Percentiles rank a stretch among this genome's conserved stretches.
Evolutionary conservation across 768 basidiomycete species (phyloP).

Genomic region (Fomitopsis pulvina): DNA sequence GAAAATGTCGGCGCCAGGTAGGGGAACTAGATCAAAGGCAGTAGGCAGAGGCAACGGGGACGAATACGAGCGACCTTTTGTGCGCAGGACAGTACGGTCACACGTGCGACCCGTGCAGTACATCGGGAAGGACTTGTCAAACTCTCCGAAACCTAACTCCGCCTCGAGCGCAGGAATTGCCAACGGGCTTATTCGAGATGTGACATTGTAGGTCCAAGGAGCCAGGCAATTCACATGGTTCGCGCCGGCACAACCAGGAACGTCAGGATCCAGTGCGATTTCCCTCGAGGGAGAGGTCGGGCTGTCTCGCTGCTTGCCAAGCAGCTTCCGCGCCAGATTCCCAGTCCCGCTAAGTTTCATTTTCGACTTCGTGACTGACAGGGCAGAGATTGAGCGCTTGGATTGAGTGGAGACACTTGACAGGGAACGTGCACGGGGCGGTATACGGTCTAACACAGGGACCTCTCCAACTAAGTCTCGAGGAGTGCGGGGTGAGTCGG

Average conservation of each 20-base stretch:
- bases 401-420: constrained; percentile 46
- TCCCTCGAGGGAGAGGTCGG: constrained; percentile 4
- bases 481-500: neutral
- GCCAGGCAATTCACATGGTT: constrained; percentile 31
- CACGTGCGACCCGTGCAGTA: constrained; percentile 14
- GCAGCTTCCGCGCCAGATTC: constrained; percentile 50
- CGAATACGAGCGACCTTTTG: constrained; percentile 57
- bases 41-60: constrained; percentile 53
- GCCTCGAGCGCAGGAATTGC: constrained; percentile 17
- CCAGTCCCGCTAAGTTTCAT: constrained; percentile 37
- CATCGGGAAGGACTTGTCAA: constrained; percentile 15
- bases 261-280: constrained; percentile 4
- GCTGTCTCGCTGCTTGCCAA: constrained; percentile 33
- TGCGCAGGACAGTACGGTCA: constrained; percentile 25
- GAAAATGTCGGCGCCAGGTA: constrained; percentile 42
- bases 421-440: constrained; percentile 48
- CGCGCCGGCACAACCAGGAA: constrained; percentile 13
- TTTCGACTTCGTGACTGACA: constrained; percentile 43
- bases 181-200: constrained; percentile 18
- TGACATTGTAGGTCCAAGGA: constrained; percentile 37
- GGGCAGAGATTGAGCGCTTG: constrained; percentile 34
- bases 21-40: constrained; percentile 52
- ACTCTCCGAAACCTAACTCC: constrained; percentile 14
- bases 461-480: constrained; percentile 1
- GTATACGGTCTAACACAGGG: constrained; percentile 18